Evolutionary conservation across 2,329 filamentous ascomycete species (phyloP).

Genomic region (Fusarium pseudonygamai): DNA sequence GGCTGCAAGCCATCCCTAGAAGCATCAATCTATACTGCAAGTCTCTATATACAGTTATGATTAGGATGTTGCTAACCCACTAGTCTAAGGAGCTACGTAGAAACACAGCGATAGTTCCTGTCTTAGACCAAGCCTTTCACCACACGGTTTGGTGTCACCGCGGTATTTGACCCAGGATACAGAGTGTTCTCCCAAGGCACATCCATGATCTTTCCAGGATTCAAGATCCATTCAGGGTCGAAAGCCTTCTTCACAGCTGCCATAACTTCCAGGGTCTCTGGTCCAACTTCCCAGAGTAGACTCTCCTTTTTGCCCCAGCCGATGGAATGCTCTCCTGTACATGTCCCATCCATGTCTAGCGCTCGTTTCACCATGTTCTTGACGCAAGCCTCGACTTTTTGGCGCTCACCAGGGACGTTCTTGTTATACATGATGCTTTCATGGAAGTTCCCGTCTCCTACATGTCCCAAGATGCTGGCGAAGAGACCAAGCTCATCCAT

Average conservation of each 20-base stretch:
- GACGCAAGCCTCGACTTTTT: constrained; percentile 82
- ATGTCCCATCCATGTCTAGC: constrained; percentile 92
- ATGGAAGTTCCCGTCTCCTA: constrained; percentile 96
- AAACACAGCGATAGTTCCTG: background rate
- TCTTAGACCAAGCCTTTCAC: constrained; percentile 12
- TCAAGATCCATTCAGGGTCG: constrained; percentile 89
- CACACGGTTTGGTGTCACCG: constrained; percentile 39
- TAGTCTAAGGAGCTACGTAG: background rate
- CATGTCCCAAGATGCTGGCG: constrained; percentile 86
- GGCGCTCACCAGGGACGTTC: constrained; percentile 72
- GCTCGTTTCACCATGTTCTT: constrained; percentile 92
- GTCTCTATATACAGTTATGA: background rate
- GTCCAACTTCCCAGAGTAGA: constrained; percentile 80
- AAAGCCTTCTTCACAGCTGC: constrained; percentile 82
- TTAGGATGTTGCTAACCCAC: background rate
- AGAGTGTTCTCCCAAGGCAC: constrained; percentile 53
- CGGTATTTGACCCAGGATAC: constrained; percentile 26
- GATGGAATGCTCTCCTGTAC: constrained; percentile 87
- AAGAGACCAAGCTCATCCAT: constrained; percentile 88
- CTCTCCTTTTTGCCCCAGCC: constrained; percentile 88
- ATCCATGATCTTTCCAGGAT: constrained; percentile 92
- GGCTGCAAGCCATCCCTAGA: background rate
- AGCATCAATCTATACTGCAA: background rate
- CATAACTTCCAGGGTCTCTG: constrained; percentile 86
- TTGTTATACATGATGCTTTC: constrained; percentile 90